Base-by-base conservation (phyloP, 306 rosid species). In the Citrullus amarus region DNA sequence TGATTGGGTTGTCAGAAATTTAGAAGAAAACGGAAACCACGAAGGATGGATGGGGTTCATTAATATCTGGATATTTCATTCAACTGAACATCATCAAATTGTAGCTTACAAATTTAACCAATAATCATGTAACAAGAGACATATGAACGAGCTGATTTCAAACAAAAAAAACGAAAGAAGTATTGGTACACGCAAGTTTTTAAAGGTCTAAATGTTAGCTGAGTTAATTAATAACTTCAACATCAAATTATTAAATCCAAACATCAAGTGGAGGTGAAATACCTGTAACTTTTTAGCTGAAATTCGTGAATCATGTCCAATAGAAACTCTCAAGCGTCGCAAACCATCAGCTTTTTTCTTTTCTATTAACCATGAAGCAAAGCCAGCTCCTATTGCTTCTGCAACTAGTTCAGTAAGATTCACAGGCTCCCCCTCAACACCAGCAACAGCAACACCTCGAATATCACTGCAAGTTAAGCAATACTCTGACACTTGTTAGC, bases 271-370 rank as follows among this genome's bases (percentile, higher is more conserved):
- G 69, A 77, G 69, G 30, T n/a, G 56, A 73, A 83, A 67, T 74
- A 91, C 97, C 98, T 90, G 95, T 83, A 95, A 87, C 20, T 76
- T 61, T 81, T 91, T 84, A 51, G 98, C 95, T 25, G 98, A 87
- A 86, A 95, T 88, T 67, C 97, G 88, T 76, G 98, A 92, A 78
- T 92, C 98, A 61, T 92, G 92, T 75, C 98, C 98, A 79, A 95
- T 66, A 76, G 98, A 92, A 85, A 95, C 90, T 86, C 85, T 88
- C 80, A 92, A 84, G 72, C 75, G 75, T 79, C 3, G 83, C 76
- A 96, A 89, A 79, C 85, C 79, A 51, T 87, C 89, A 25, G 87
- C 84, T 82, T 91, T 86, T 88, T 92, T 95, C 85, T 88, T 95
- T 77, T 89, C 96, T 72, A 76, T 77, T 73, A 95, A 84, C 97